Evolutionary conservation across 345 rosid genomes (phyloP).

Genomic region (Citrus maxima): DNA sequence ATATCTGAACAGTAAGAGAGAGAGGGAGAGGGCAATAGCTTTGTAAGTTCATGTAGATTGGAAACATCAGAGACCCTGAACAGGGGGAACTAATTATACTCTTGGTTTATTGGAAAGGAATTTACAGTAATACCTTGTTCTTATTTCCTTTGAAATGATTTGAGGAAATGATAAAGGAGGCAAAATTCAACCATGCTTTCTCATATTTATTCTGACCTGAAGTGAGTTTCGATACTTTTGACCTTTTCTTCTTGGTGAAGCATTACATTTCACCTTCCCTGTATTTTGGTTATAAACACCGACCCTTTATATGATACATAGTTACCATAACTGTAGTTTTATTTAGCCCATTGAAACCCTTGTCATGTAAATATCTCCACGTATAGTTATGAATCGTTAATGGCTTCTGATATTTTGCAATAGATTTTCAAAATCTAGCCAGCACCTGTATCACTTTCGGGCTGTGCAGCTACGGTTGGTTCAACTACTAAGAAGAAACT

Average conservation of each 20-base stretch:
- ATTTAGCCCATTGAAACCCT: background rate
- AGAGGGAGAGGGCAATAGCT: background rate
- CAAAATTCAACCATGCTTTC: background rate
- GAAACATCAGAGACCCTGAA: background rate
- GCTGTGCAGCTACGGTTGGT: background rate
- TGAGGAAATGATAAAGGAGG: background rate
- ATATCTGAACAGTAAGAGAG: constrained; percentile 25
- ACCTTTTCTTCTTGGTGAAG: background rate
- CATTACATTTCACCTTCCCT: background rate
- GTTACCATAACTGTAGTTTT: background rate
- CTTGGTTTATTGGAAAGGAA: background rate
- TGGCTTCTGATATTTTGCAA: background rate
- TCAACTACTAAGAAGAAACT: background rate
- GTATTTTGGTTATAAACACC: background rate
- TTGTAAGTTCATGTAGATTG: background rate
- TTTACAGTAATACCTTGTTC: background rate
- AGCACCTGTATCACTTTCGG: background rate
- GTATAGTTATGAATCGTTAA: background rate
- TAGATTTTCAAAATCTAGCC: background rate
- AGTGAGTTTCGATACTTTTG: background rate
- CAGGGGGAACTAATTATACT: background rate
- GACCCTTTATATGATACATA: background rate
- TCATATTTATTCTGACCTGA: background rate
- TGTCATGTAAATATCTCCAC: background rate
- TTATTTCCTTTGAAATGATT: background rate